phyloP scores from a whole-genome alignment of 2,329 filamentous ascomycete species.

The Paecilomyces dactylethromorphus region DNA sequence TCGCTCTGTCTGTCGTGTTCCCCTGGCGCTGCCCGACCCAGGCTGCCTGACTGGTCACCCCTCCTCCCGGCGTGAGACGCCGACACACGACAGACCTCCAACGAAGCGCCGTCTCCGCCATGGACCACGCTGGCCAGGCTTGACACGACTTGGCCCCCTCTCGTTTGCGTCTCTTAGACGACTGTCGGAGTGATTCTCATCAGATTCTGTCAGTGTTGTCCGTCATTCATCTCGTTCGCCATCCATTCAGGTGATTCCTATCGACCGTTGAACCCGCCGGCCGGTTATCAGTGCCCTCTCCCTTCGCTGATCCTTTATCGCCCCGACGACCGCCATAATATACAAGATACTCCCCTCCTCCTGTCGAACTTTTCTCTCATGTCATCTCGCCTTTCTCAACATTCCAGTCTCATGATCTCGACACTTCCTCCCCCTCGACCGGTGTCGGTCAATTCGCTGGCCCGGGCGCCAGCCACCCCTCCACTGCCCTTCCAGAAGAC shows the following conservation, averaged over 20 bases:
- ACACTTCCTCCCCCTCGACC: conserved; percentile 24
- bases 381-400: conserved; percentile 2
- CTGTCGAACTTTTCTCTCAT: not conserved
- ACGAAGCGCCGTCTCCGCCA: conserved; percentile 16
- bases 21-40: conserved; percentile 13
- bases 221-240: not conserved
- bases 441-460: conserved; percentile 26
- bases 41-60: conserved; percentile 11
- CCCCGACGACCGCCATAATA: not conserved
- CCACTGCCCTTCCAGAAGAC: conserved; percentile 17
- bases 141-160: conserved; percentile 7
- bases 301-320: not conserved
- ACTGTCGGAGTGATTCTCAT: not conserved
- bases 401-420: conserved; percentile 19
- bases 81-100: conserved; percentile 3
- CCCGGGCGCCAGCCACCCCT: conserved; percentile 14
- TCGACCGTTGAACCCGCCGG: not conserved
- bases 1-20: not conserved
- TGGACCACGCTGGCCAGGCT: conserved; percentile 18
- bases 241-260: not conserved
- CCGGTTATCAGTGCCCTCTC: not conserved
- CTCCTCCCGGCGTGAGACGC: conserved; percentile 4
- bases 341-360: conserved; percentile 1
- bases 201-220: not conserved
- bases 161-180: not conserved